Conservation (phyloP, 2,329 filamentous ascomycete species). For the Anthostomella pinea region DNA sequence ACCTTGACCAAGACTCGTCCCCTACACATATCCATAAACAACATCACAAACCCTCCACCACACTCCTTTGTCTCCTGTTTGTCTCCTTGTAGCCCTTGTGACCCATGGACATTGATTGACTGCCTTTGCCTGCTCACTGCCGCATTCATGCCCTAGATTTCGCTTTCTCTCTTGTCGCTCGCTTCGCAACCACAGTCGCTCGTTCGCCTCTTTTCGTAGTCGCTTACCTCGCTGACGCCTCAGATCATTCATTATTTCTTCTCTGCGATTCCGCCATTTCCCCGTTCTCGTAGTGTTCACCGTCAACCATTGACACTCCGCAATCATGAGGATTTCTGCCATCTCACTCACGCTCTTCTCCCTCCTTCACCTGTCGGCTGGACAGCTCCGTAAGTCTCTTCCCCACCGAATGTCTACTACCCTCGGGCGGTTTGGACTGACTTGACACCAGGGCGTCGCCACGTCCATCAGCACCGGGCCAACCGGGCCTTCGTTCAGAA, state of each 20-base stretch:
- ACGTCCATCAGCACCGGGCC: slow-evolving; percentile 32
- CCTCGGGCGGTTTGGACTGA: slow-evolving; percentile 7
- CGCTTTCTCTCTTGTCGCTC: slow-evolving; percentile 18
- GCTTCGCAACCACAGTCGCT: too few species aligned
- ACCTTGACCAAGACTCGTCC: slow-evolving; percentile 9
- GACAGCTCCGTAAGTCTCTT: slow-evolving; percentile 37
- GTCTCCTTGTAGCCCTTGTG: slow-evolving; percentile 11
- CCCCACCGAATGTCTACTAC: background rate
- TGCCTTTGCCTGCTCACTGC: slow-evolving; percentile 11
- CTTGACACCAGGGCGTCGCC: slow-evolving; percentile 26
- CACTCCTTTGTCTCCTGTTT: slow-evolving; percentile 17
- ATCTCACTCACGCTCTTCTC: slow-evolving; percentile 36
- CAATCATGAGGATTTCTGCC: slow-evolving; percentile 43
- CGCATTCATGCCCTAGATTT: slow-evolving; percentile 13
- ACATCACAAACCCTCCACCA: slow-evolving; percentile 10
- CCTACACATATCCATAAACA: slow-evolving; percentile 14
- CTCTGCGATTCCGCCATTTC: slow-evolving; percentile 12
- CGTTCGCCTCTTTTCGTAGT: slow-evolving; percentile 15
- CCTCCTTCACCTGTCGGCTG: slow-evolving; percentile 39
- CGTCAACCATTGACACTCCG: slow-evolving; percentile 5
- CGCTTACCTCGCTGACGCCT: slow-evolving; percentile 18
- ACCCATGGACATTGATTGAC: slow-evolving; percentile 20
- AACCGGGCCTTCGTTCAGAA: slow-evolving; percentile 21
- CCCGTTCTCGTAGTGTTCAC: slow-evolving; percentile 7
- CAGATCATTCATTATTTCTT: slow-evolving; percentile 24